Evolutionary conservation across 192 early-diverging fungal genomes (phyloP).

Genomic region (Rhizophagus prolifer): DNA sequence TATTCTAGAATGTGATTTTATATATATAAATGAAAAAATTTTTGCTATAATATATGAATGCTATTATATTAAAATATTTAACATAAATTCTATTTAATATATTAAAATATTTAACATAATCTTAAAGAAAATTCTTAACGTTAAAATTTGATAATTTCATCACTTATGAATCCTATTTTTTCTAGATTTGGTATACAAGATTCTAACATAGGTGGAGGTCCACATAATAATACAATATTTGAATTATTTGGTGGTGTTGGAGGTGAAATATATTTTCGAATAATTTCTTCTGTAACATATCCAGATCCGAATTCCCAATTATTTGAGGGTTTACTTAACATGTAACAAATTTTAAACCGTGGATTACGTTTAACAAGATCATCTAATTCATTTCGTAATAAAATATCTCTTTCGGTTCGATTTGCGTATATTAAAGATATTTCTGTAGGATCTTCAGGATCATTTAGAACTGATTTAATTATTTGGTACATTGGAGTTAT

Average conservation of each 20-base stretch:
- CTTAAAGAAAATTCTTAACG: too few species aligned
- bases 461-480: slow-evolving; percentile 60
- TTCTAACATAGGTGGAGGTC: slow-evolving; percentile 43
- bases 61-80: too few species aligned
- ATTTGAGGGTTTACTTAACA: slow-evolving; percentile 42
- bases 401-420: slow-evolving; percentile 73
- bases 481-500: slow-evolving; percentile 85
- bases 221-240: slow-evolving; percentile 46
- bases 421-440: slow-evolving; percentile 79
- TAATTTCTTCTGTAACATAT: slow-evolving; percentile 33
- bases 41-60: too few species aligned
- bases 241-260: background rate
- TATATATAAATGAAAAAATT: too few species aligned
- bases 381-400: slow-evolving; percentile 70
- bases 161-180: slow-evolving; percentile 27
- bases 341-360: slow-evolving; percentile 66
- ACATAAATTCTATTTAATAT: too few species aligned
- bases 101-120: too few species aligned
- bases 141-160: slow-evolving; percentile 37
- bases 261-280: slow-evolving; percentile 35
- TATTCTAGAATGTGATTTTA: too few species aligned
- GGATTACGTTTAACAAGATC: slow-evolving; percentile 53
- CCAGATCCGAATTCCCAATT: slow-evolving; percentile 40
- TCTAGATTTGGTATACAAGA: slow-evolving; percentile 38
- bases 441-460: slow-evolving; percentile 68